Conservation (phyloP, 1,139 yeast species). For the Lodderomyces theae region DNA sequence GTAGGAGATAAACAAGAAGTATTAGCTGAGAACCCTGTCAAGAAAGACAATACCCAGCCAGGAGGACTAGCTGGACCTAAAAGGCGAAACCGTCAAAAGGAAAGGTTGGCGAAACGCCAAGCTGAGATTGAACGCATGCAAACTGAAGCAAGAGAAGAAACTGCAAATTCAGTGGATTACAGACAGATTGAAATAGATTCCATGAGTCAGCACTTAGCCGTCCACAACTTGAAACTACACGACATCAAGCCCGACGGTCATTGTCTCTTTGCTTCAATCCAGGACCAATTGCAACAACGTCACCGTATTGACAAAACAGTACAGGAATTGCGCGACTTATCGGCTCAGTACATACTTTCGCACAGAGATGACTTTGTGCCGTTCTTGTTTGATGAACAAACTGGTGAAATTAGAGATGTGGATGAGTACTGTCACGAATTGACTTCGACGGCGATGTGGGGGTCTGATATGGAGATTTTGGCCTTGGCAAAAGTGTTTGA, state of each 20-base stretch:
- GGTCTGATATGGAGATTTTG: conserved; percentile 87
- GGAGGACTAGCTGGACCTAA: conserved; percentile 20
- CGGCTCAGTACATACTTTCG: conserved; percentile 63
- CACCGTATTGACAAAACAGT: conserved; percentile 41
- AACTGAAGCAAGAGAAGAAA: conserved; percentile 71
- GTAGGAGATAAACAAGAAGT: conserved; percentile 17
- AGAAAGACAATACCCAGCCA: conserved; percentile 5
- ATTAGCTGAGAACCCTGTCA: conserved; percentile 3
- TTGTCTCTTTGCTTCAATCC: conserved; percentile 82
- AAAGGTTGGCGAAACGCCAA: conserved; percentile 70
- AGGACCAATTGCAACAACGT: conserved; percentile 67
- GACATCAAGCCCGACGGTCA: conserved; percentile 92
- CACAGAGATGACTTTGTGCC: conserved; percentile 76
- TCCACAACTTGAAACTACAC: conserved; percentile 48
- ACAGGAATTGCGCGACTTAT: conserved; percentile 55
- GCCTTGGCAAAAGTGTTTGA: conserved; percentile 70
- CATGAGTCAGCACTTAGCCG: conserved; percentile 50
- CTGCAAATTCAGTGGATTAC: conserved; percentile 61
- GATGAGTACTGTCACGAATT: conserved; percentile 69
- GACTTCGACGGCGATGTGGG: conserved; percentile 85
- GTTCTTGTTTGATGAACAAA: conserved; percentile 74
- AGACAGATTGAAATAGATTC: conserved; percentile 69
- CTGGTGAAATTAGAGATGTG: conserved; percentile 59
- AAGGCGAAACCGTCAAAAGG: conserved; percentile 80
- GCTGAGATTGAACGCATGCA: conserved; percentile 63